Evolutionary conservation across 1,284 basidiomycete species (phyloP).

Genomic region (Porogramme epimiltina): DNA sequence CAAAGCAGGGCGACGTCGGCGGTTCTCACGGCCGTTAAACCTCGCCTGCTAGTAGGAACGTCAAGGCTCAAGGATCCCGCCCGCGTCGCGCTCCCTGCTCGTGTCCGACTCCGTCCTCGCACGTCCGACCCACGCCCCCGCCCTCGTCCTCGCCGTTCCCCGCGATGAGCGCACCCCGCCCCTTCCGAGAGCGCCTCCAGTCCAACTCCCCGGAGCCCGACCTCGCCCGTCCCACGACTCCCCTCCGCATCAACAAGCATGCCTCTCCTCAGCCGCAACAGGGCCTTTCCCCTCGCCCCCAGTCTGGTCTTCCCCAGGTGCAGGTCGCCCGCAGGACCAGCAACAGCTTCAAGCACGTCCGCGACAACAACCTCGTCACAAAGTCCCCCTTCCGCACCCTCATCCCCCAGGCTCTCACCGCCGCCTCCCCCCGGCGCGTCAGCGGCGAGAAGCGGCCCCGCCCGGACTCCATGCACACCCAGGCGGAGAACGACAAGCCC

Average conservation of each 20-base stretch:
- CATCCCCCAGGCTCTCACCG: conserved; percentile 35
- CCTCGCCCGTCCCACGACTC: conserved; percentile 40
- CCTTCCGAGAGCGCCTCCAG: conserved; percentile 60
- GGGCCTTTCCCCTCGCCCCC: conserved; percentile 47
- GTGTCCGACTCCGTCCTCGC: conserved; percentile 7
- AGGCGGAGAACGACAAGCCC: conserved; percentile 75
- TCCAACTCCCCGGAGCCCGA: conserved; percentile 62
- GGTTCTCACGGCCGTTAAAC: no score
- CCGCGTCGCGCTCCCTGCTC: conserved; percentile 3
- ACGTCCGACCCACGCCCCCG: conserved; percentile 1
- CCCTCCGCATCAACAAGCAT: conserved; percentile 68
- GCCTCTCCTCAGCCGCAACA: conserved; percentile 51
- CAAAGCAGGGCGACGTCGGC: conserved; percentile 9
- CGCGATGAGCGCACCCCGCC: conserved; percentile 35
- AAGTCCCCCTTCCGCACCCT: conserved; percentile 88
- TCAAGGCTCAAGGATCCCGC: not conserved
- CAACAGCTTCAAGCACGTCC: conserved; percentile 82
- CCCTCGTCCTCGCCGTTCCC: conserved; percentile 15
- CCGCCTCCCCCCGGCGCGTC: conserved; percentile 55
- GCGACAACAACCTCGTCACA: conserved; percentile 81
- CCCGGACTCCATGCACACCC: conserved; percentile 65
- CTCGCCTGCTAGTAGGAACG: no score
- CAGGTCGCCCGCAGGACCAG: conserved; percentile 72
- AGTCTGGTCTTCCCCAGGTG: conserved; percentile 29
- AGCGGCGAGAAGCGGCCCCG: conserved; percentile 76